Evolutionary conservation across 2,329 filamentous ascomycete genomes (phyloP).

Genomic region (Monascus ruber): DNA sequence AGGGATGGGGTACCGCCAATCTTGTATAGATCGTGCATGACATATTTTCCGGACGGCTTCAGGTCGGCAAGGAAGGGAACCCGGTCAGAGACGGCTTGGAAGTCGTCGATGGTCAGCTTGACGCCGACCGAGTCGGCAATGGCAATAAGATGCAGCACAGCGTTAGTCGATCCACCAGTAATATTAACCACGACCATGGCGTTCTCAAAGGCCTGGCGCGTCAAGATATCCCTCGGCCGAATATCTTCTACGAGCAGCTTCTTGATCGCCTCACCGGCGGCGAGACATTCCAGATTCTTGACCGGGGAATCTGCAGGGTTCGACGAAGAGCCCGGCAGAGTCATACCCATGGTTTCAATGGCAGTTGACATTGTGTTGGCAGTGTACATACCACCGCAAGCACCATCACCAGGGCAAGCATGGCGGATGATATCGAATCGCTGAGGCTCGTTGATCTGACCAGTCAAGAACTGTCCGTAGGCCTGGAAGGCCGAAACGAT

Average conservation of each 20-base stretch:
- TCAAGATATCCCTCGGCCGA: constrained; percentile 65
- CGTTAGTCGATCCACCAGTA: constrained; percentile 75
- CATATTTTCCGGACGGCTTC: constrained; percentile 61
- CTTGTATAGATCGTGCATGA: constrained; percentile 47
- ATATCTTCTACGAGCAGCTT: constrained; percentile 67
- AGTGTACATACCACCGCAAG: constrained; percentile 79
- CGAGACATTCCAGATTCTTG: constrained; percentile 63
- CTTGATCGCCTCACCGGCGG: constrained; percentile 61
- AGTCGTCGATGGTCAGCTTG: constrained; percentile 75
- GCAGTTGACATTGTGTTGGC: constrained; percentile 67
- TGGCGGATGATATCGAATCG: constrained; percentile 91
- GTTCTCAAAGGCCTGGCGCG: constrained; percentile 69
- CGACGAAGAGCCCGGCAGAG: constrained; percentile 70
- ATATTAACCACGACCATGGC: constrained; percentile 76
- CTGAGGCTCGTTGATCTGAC: constrained; percentile 80
- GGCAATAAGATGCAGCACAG: constrained; percentile 72
- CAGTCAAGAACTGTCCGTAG: constrained; percentile 87
- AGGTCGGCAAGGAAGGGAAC: constrained; percentile 72
- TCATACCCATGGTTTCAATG: constrained; percentile 64
- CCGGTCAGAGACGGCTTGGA: constrained; percentile 69
- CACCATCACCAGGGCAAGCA: constrained; percentile 74
- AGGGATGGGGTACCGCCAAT: constrained; percentile 49
- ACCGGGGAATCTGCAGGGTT: constrained; percentile 62
- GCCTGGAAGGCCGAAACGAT: constrained; percentile 97
- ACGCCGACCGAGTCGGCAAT: constrained; percentile 73